Percentiles rank a stretch among this genome's conserved stretches.
phyloP scores from a whole-genome alignment of 805 yeast species.

The Nakazawaea sp. region DNA sequence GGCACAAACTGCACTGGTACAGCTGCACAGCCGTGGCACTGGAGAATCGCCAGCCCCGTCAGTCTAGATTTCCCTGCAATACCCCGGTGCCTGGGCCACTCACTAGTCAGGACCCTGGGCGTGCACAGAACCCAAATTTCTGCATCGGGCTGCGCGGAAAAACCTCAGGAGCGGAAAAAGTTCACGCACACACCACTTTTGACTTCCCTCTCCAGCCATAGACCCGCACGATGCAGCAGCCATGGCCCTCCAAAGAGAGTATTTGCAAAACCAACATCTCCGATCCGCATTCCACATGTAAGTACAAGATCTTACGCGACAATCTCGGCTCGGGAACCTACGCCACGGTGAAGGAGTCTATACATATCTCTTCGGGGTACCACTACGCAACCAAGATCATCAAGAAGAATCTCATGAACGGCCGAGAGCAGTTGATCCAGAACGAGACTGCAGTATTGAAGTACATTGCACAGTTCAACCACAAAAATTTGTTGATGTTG shows the following conservation, averaged over 20 bases:
- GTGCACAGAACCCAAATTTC: no score
- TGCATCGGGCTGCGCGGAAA: no score
- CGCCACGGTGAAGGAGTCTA: conserved; percentile 70
- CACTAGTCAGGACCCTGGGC: no score
- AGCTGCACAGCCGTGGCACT: no score
- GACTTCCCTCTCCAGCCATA: no score
- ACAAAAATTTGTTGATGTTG: conserved; percentile 63
- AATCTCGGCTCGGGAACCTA: conserved; percentile 74
- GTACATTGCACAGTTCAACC: conserved; percentile 44
- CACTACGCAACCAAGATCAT: conserved; percentile 71
- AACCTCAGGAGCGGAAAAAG: no score
- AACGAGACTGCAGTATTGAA: conserved; percentile 61
- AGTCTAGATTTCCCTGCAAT: no score
- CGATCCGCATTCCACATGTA: neutral
- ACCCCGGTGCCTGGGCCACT: no score
- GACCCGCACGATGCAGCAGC: no score
- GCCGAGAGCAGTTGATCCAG: conserved; percentile 23
- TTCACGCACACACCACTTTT: no score
- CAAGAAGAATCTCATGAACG: conserved; percentile 21
- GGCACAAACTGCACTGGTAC: no score
- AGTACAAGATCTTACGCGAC: conserved; percentile 34
- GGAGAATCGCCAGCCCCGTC: no score
- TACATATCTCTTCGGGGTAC: conserved; percentile 47
- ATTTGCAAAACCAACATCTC: conserved; percentile 6
- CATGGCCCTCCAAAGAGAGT: conserved; percentile 11